These are phyloP conservation scores for Fusarium agapanthi DNA, from an alignment of 2,329 filamentous ascomycete species.

Conservation along the genomic window DNA sequence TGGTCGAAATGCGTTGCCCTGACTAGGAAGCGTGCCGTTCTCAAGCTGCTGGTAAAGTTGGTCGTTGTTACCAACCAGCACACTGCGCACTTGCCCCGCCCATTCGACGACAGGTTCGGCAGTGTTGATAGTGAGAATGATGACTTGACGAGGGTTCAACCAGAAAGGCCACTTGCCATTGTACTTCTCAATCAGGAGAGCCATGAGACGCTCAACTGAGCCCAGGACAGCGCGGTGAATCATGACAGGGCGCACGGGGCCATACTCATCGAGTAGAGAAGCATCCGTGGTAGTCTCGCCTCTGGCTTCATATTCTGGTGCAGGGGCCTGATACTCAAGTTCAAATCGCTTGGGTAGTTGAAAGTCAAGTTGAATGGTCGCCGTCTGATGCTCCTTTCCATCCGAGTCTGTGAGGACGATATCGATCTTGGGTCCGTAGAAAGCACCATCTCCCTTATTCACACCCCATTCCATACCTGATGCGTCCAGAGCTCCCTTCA, in stretches of 20 bases:
- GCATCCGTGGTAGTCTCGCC: slow-evolving; percentile 61
- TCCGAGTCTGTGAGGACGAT: slow-evolving; percentile 82
- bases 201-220: slow-evolving; percentile 85
- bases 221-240: slow-evolving; percentile 87
- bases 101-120: slow-evolving; percentile 61
- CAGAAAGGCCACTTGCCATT: slow-evolving; percentile 86
- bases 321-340: slow-evolving; percentile 76
- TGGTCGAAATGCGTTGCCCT: slow-evolving; percentile 60
- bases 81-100: slow-evolving; percentile 57
- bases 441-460: slow-evolving; percentile 85
- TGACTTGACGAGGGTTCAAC: slow-evolving; percentile 82
- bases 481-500: slow-evolving; percentile 61
- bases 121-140: slow-evolving; percentile 77
- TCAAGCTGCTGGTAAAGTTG: slow-evolving; percentile 47
- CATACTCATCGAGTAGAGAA: slow-evolving; percentile 59
- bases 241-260: slow-evolving; percentile 75
- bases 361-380: slow-evolving; percentile 89
- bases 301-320: slow-evolving; percentile 67
- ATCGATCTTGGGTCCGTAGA: slow-evolving; percentile 93
- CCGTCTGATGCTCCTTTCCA: slow-evolving; percentile 88
- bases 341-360: slow-evolving; percentile 86
- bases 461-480: slow-evolving; percentile 78
- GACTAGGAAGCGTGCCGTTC: slow-evolving; percentile 42
- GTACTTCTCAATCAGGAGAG: slow-evolving; percentile 84
- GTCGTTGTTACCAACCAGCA: slow-evolving; percentile 58